phyloP scores from a whole-genome alignment of 2,329 filamentous ascomycete species.

The Alternaria consortialis region DNA sequence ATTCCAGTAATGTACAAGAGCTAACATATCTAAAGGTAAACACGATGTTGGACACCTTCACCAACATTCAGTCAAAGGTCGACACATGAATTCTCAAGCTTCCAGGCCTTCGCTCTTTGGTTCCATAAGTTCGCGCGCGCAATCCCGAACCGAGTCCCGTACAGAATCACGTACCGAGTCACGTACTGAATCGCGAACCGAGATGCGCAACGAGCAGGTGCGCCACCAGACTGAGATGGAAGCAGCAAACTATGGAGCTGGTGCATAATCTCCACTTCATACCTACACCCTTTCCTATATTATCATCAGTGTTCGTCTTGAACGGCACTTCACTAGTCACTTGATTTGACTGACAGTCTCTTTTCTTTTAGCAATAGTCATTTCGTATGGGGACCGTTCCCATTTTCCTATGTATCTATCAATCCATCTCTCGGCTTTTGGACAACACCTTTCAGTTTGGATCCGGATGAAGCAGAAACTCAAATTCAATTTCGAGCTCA shows the following conservation, averaged over 20 bases:
- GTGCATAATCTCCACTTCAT: constrained; percentile 32
- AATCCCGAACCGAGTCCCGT: constrained; percentile 38
- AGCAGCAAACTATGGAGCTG: constrained; percentile 36
- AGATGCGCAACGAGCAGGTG: constrained; percentile 37
- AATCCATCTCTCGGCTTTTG: constrained; percentile 38
- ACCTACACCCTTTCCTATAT: constrained; percentile 19
- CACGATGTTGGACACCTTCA: constrained; percentile 61
- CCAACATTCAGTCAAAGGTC: constrained; percentile 41
- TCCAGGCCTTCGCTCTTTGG: constrained; percentile 43
- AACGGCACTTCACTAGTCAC: constrained; percentile 28
- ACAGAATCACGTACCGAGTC: constrained; percentile 32
- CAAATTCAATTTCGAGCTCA: constrained; percentile 21
- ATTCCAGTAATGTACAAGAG: constrained; percentile 11
- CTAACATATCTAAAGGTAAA: constrained; percentile 50
- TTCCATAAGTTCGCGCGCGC: constrained; percentile 47
- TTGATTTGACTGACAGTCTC: constrained; percentile 44
- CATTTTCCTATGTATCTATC: constrained; percentile 47
- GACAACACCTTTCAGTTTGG: constrained; percentile 39
- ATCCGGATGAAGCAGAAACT: constrained; percentile 32
- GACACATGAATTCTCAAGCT: constrained; percentile 36
- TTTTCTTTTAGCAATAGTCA: constrained; percentile 39
- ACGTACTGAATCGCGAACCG: constrained; percentile 29
- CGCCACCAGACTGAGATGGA: constrained; percentile 39
- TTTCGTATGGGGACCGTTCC: constrained; percentile 23
- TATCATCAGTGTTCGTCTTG: constrained; percentile 8